Evolutionary conservation across 495 filamentous ascomycete genomes (phyloP), one percentile per base, ranked within the genome.

Genomic region (Aspergillus sclerotioniger): DNA sequence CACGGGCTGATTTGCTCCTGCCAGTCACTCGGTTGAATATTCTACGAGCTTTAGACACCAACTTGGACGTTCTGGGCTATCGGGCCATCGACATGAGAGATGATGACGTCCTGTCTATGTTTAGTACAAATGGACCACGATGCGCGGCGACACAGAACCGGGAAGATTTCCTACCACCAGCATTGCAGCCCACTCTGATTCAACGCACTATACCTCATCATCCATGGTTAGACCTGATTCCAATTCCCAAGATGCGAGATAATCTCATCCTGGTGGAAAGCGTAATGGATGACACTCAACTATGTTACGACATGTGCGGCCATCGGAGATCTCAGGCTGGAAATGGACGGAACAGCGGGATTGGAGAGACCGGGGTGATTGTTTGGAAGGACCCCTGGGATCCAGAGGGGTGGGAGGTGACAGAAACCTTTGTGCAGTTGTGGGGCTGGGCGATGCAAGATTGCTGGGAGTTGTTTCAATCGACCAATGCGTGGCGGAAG

Each of bases 331-430:
- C 0, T 21, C 37, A 9, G 37, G 16, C 3, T 10, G 20, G 28
- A 15, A 15, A 39, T n/a, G 29, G 6, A 6, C 6, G 6, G 3
- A 15, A 29, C 0, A 19, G 3, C 17, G 48, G 19, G 8, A 31
- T 6, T 0, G 47, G 35, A 2, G 57, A 59, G 17, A 59, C 50
- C 12, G 51, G 50, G 16, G 33, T 53, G n/a, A 48, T 54, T 47
- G 50, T 59, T 9, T 59, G 50, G 57, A 28, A 29, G 8, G 57
- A 49, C 20, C 57, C 50, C 9, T 59, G 50, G 50, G 57, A 54
- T 59, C 31, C 57, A 1, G 9, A 7, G 2, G 51, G 57, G 16
- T 59, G 57, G 57, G 50, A 59, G 51, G 57, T 59, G 8, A 59
- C 57, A 8, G 50, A 53, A 41, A 53, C 41, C 5, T 48, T 59